Percentiles rank a stretch among this genome's conserved stretches.
phyloP scores from a whole-genome alignment of 495 filamentous ascomycete species.

The Penicillium macrosclerotiorum region DNA sequence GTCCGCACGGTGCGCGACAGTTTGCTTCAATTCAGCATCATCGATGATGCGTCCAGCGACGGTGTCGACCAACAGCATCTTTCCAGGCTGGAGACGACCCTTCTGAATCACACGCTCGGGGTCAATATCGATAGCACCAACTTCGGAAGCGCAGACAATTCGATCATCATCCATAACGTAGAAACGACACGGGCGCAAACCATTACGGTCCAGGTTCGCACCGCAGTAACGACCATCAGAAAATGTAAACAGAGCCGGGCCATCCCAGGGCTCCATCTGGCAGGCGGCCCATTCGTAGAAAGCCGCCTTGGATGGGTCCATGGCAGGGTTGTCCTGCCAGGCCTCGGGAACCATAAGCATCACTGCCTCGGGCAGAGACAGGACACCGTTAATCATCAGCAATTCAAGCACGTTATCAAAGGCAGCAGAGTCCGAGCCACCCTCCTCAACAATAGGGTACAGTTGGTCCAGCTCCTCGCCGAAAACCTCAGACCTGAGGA shows the following conservation, averaged over 20 bases:
- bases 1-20: slow-evolving; percentile 79
- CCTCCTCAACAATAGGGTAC: slow-evolving; percentile 96
- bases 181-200: slow-evolving; percentile 94
- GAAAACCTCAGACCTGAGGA: slow-evolving; percentile 90
- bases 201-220: slow-evolving; percentile 98
- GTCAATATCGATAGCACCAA: slow-evolving; percentile 90
- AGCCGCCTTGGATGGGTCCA: slow-evolving; percentile 94
- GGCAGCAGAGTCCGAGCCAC: slow-evolving; percentile 95
- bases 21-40: slow-evolving; percentile 88
- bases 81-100: slow-evolving; percentile 90
- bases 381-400: slow-evolving; percentile 92
- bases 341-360: slow-evolving; percentile 99
- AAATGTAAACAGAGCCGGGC: slow-evolving; percentile 96
- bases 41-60: slow-evolving; percentile 94
- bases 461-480: slow-evolving; percentile 87
- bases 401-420: slow-evolving; percentile 98
- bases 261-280: slow-evolving; percentile 99
- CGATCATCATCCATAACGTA: slow-evolving; percentile 98
- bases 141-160: slow-evolving; percentile 97
- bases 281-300: slow-evolving; percentile 99
- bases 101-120: slow-evolving; percentile 91
- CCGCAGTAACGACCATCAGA: slow-evolving; percentile 97
- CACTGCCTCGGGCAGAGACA: slow-evolving; percentile 94
- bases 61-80: slow-evolving; percentile 97
- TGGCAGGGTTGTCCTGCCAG: slow-evolving; percentile 90